Evolutionary conservation across 345 rosid species (phyloP), one percentile per base, ranked within the genome.

Genomic region (Gynandropsis gynandra): DNA sequence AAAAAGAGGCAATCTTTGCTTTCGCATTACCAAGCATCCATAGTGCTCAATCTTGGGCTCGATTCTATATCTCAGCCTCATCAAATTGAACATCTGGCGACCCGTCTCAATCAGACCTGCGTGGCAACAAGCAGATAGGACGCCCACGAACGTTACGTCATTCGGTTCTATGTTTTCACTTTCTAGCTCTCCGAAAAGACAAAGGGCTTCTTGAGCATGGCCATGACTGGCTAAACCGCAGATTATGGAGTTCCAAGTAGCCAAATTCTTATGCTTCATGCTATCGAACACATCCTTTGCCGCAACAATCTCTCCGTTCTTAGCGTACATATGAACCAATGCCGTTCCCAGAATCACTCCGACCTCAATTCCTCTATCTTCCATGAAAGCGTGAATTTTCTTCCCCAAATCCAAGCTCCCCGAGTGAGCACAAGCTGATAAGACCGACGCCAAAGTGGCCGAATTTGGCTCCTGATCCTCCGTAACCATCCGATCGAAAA

Each of bases 31-130:
- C 65, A 66, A 52, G 34, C 57, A 54, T 29, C 71, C 61, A 13
- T 41, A 66, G 47, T 66, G 71, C 50, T 66, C 57, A 48, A 66
- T 59, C 65, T 53, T 66, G 33, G 65, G 65, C 34, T 59, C 59
- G 46, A 66, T 20, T 10, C 61, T 61, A 24, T 59, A 35, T 16
- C 34, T 39, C 52, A 37, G 20, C 51, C 54, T 54, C 61, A 66
- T 59, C 18, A 56, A 66, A 31, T 37, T 1, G 42, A 66, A 66
- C 17, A 54, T 59, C 33, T 42, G 17, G 12, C 31, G 42, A 35
- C 71, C 66, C 5, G 37, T 31, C 8, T 49, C 48, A 14, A 43
- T 42, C 41, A 66, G 60, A 5, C 71, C 58, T 10, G 37, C 66
- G 31, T 47, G 65, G 57, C 62, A 41, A 36, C 61, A 52, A 0